Conservation (phyloP, 441 rosid species). For the Lepidium campestre region DNA sequence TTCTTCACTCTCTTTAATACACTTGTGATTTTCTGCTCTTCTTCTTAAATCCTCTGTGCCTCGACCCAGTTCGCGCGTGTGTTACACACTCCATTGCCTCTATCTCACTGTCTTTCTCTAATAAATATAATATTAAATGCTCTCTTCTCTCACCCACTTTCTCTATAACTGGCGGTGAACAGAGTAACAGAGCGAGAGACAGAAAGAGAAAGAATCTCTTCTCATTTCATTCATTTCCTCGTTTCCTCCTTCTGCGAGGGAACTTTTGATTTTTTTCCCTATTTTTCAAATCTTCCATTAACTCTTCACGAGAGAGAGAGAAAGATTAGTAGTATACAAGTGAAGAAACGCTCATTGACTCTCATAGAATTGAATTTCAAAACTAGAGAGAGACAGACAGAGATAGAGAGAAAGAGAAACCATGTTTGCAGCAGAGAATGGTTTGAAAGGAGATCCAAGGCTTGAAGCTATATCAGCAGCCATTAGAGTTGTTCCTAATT, state of each 20-base stretch:
- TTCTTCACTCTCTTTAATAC: conserved; percentile 8
- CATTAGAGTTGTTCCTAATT: conserved; percentile 94
- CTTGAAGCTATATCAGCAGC: conserved; percentile 64
- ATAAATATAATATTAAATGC: conserved; percentile 14
- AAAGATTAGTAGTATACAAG: not conserved
- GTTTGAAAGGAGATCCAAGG: conserved; percentile 69
- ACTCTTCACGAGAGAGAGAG: conserved; percentile 2
- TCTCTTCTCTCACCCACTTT: conserved; percentile 22
- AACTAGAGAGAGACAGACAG: not conserved
- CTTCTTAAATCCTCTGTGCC: conserved; percentile 15
- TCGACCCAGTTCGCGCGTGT: conserved; percentile 11
- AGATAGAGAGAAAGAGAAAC: not conserved
- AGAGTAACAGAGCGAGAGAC: conserved; percentile 16
- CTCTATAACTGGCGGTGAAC: conserved; percentile 25
- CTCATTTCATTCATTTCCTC: conserved; percentile 16
- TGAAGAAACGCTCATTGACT: conserved; percentile 13
- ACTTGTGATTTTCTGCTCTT: not conserved
- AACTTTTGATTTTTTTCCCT: too few relatives aligned
- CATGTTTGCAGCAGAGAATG: conserved; percentile 34
- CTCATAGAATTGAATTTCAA: not conserved
- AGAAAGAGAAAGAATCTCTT: conserved; percentile 3
- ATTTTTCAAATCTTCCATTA: conserved; percentile 13
- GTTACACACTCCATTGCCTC: not conserved
- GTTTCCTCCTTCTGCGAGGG: conserved; percentile 24
- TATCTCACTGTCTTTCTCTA: not conserved